Evolutionary conservation across 345 rosid genomes (phyloP).

Genomic region (Aquilaria malaccensis): DNA sequence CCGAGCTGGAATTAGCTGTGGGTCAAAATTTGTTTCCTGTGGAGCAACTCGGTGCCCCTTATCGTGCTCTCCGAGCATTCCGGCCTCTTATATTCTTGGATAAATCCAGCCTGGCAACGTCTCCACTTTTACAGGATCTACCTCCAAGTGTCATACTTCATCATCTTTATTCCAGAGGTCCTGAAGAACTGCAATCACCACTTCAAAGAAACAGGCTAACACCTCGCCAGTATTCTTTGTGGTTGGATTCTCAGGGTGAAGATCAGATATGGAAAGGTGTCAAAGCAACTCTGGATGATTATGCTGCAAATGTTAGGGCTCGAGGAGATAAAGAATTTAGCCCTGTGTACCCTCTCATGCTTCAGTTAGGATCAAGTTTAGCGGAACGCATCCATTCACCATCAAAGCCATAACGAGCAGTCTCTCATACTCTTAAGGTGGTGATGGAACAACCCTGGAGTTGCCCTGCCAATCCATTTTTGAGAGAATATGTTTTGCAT

Average conservation of each 20-base stretch:
- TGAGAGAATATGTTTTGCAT: too few species aligned
- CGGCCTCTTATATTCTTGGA: constrained; percentile 91
- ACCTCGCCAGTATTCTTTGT: constrained; percentile 74
- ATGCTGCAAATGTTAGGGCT: constrained; percentile 61
- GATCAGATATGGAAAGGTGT: constrained; percentile 98
- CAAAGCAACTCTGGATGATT: constrained; percentile 94
- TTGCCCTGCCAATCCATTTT: too few species aligned
- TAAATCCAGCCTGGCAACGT: constrained; percentile 69
- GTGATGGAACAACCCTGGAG: neutral
- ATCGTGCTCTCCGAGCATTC: constrained; percentile 93
- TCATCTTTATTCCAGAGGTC: constrained; percentile 92
- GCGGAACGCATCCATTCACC: constrained; percentile 27
- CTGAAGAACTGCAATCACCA: constrained; percentile 82
- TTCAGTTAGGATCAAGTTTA: constrained; percentile 70
- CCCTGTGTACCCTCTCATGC: constrained; percentile 95
- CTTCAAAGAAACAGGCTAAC: constrained; percentile 83
- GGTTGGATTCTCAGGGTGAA: constrained; percentile 95
- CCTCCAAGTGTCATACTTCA: constrained; percentile 84
- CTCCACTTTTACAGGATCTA: constrained; percentile 86
- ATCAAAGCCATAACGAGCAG: constrained; percentile 9
- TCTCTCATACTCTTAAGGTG: too few species aligned
- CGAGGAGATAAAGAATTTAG: constrained; percentile 98
- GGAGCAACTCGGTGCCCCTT: constrained; percentile 96
- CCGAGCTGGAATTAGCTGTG: constrained; percentile 93
- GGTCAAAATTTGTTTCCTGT: constrained; percentile 93